Evolutionary conservation across 1,284 basidiomycete species (phyloP), one percentile per base, ranked within the genome.

Genomic region (Ceratobasidium sp.): DNA sequence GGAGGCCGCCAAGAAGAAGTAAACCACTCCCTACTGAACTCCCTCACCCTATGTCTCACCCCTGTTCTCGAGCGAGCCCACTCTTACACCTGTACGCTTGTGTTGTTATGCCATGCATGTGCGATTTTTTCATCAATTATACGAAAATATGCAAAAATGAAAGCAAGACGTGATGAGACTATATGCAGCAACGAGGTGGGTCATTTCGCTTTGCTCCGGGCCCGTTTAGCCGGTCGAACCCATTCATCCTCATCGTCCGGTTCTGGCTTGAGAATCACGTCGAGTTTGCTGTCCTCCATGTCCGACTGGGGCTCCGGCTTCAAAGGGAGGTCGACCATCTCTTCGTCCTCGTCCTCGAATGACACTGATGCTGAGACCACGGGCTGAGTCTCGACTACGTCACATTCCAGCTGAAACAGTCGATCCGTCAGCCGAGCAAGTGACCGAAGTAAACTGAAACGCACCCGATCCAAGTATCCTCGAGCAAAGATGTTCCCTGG

Each of bases 1-100:
- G 85, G 93, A 94, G 79, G 92, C 91, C 73, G 87, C 86, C 79
- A 93, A 94, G 86, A 94, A 94, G 86, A 94, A 94, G 85, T 94
- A 90, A 84, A 81, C 72, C 76, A 29, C 55, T 25, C 52, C 55
- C 31, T 54, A 22, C 52, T 35, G 49, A 55, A 52, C 31, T 31
- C 35, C 40, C 52, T 31, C 47, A 55, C 50, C 52, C 32, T 35
- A 47, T 67, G 49, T 47, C 29, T 42, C 42, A 29, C 50, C 49
- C 31, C 35, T 49, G 49, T 40, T 56, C 34, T n/a, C 42, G 40
- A 35, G 47, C n/a, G 38, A 42, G 42, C 38, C 42, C 57, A 40
- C 40, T 45, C 31, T 31, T 60, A 45, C 53, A 68, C 52, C 50
- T 40, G 40, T 67, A 67, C 64, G 50, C 62, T 67, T 68, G 64